phyloP scores from a whole-genome alignment of 2,329 filamentous ascomycete species.

The Apiospora malaysiana region DNA sequence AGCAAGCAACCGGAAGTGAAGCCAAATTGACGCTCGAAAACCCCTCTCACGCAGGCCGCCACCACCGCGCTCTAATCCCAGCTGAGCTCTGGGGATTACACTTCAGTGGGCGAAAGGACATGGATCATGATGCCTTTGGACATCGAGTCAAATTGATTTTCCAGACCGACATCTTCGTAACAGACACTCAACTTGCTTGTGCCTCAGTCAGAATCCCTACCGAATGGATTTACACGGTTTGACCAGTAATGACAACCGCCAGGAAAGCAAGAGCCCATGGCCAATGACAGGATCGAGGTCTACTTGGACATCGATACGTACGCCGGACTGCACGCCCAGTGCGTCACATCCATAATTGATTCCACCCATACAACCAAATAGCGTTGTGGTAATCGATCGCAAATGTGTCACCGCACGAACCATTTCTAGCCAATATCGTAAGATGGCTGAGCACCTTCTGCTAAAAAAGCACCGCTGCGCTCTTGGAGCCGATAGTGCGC shows the following conservation, averaged over 20 bases:
- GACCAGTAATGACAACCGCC: background rate
- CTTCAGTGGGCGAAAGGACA: background rate
- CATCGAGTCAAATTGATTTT: background rate
- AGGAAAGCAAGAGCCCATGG: background rate
- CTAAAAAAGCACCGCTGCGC: background rate
- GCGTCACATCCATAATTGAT: background rate
- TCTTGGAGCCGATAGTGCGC: constrained; percentile 3
- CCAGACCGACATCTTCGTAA: background rate
- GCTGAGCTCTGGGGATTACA: background rate
- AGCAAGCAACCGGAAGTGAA: background rate
- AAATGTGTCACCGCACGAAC: constrained; percentile 5
- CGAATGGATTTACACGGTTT: background rate
- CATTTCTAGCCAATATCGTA: background rate
- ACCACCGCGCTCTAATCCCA: background rate
- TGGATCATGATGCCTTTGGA: background rate
- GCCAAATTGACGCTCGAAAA: background rate
- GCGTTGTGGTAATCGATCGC: background rate
- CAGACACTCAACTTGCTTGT: background rate
- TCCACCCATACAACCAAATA: background rate
- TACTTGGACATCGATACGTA: background rate
- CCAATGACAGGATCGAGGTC: background rate
- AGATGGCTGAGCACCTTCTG: constrained; percentile 14
- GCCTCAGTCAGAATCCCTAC: background rate
- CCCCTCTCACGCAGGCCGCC: background rate
- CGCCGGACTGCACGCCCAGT: background rate